These are phyloP conservation scores for Benincasa hispida DNA, from an alignment of 306 rosid genomes.

Conservation along the genomic window DNA sequence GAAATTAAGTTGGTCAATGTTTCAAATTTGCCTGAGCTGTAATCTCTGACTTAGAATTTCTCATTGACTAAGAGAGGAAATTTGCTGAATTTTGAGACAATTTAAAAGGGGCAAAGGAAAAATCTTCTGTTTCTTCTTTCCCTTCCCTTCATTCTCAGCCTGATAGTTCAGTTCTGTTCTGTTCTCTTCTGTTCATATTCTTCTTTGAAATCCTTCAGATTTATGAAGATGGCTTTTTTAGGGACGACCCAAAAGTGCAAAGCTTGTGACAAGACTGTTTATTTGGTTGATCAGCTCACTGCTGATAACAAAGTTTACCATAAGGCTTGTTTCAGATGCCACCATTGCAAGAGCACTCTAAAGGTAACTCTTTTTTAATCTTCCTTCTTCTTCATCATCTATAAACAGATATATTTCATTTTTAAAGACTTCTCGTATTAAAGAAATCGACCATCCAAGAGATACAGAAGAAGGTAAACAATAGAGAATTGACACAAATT, in stretches of 20 bases:
- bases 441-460: no score
- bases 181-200: not conserved
- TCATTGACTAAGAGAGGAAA: not conserved
- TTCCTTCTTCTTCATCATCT: slow-evolving; percentile 1
- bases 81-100: not conserved
- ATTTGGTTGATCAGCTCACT: slow-evolving; percentile 76
- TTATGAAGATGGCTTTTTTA: slow-evolving; percentile 53
- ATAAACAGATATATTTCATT: not conserved
- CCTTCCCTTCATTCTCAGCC: not conserved
- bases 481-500: no score
- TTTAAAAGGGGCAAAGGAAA: not conserved
- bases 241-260: slow-evolving; percentile 94
- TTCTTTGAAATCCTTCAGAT: not conserved
- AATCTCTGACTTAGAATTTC: not conserved
- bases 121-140: not conserved
- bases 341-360: slow-evolving; percentile 95
- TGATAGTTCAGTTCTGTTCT: not conserved
- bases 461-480: no score
- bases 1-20: not conserved
- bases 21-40: slow-evolving; percentile 4
- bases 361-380: slow-evolving; percentile 29
- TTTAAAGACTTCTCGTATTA: not conserved
- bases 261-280: slow-evolving; percentile 86
- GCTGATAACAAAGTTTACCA: slow-evolving; percentile 81
- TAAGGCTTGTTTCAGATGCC: slow-evolving; percentile 87